phyloP scores from a whole-genome alignment of 352 stramenopile genomes.

The Pythium rhizo-oryzae region DNA sequence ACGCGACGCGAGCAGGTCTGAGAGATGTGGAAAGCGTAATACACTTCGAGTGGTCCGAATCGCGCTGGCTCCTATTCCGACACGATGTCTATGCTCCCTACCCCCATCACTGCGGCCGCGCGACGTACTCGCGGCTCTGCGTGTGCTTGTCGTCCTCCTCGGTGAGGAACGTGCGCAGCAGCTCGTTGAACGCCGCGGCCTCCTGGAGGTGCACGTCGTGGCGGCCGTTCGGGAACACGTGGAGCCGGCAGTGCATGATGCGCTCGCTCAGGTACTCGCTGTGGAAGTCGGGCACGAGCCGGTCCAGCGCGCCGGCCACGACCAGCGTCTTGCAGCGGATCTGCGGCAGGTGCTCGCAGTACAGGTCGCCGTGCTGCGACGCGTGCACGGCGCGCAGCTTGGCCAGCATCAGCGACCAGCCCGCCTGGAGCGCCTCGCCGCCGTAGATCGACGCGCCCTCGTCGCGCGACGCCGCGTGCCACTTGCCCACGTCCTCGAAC shows the following conservation, averaged over 20 bases:
- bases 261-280: constrained; percentile 85
- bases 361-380: constrained; percentile 64
- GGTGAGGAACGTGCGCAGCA: constrained; percentile 66
- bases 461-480: constrained; percentile 51
- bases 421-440: constrained; percentile 49
- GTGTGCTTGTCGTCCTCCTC: constrained; percentile 84
- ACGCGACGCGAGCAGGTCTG: no score
- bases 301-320: constrained; percentile 60
- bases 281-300: constrained; percentile 69
- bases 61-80: background rate
- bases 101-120: constrained; percentile 32
- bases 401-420: constrained; percentile 64
- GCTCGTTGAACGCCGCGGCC: constrained; percentile 52
- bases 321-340: constrained; percentile 89
- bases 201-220: constrained; percentile 65
- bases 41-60: background rate
- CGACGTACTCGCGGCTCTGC: constrained; percentile 81
- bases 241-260: constrained; percentile 80
- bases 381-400: constrained; percentile 53
- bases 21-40: background rate
- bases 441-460: constrained; percentile 60
- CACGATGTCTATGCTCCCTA: background rate
- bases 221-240: constrained; percentile 52
- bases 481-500: constrained; percentile 53
- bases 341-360: constrained; percentile 62